Evolutionary conservation across 805 yeast genomes (phyloP).

Genomic region (Vanderwaltozyma tropicalis): DNA sequence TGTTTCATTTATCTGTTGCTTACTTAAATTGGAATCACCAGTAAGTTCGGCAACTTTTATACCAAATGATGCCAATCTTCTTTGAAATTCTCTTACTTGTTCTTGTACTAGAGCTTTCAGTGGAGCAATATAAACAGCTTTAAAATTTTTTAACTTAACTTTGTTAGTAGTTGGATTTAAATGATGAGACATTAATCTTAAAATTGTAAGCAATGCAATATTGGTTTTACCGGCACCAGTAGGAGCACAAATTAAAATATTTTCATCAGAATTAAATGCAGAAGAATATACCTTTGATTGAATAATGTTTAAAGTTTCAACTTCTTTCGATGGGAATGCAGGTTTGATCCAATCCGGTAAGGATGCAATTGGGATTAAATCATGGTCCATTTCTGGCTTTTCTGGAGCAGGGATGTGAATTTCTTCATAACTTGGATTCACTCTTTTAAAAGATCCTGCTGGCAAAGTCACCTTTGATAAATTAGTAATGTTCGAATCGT

Average conservation of each 20-base stretch:
- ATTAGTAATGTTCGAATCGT: constrained; percentile 62
- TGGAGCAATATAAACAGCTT: constrained; percentile 85
- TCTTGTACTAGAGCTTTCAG: constrained; percentile 92
- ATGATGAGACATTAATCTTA: constrained; percentile 49
- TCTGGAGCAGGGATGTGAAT: constrained; percentile 85
- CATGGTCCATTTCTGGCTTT: constrained; percentile 32
- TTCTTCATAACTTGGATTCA: constrained; percentile 69
- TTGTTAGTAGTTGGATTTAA: constrained; percentile 37
- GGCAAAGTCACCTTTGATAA: constrained; percentile 65
- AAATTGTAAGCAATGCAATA: constrained; percentile 77
- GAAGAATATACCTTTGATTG: constrained; percentile 74
- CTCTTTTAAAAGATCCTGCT: constrained; percentile 68
- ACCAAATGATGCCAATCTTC: constrained; percentile 55
- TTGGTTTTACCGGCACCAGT: constrained; percentile 99
- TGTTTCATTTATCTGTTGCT: constrained; percentile 63
- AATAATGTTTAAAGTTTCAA: constrained; percentile 60
- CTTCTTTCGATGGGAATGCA: constrained; percentile 63
- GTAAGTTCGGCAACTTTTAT: constrained; percentile 75
- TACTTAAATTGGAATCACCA: constrained; percentile 76
- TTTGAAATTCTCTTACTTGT: constrained; percentile 76
- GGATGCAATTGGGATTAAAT: constrained; percentile 44
- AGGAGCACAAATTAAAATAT: constrained; percentile 85
- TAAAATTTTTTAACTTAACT: constrained; percentile 47
- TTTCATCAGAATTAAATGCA: constrained; percentile 65
- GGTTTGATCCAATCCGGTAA: constrained; percentile 76